A percentile compares a stretch with the other conserved stretches of the same genome.
These are phyloP conservation scores for Pyricularia sp. DNA, from an alignment of 2,329 filamentous ascomycete genomes.

Conservation along the genomic window DNA sequence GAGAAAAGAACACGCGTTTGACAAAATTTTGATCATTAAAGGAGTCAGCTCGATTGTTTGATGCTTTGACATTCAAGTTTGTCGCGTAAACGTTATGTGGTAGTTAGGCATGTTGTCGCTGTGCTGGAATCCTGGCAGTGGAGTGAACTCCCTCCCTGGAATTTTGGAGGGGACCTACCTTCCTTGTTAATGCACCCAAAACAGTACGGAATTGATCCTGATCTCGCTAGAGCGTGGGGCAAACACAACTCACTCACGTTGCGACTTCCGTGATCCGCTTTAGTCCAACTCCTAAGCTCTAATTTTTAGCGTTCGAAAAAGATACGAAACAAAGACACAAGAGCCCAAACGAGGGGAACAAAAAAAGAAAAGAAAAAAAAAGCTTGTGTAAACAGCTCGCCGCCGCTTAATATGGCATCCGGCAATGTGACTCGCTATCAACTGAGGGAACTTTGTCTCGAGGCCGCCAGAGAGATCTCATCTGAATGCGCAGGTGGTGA, in stretches of 20 bases:
- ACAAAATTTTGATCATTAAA: background rate
- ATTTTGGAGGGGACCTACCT: background rate
- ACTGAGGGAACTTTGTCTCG: constrained; percentile 7
- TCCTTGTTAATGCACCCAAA: background rate
- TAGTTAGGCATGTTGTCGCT: too few relatives aligned
- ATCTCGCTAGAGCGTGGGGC: background rate
- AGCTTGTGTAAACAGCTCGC: background rate
- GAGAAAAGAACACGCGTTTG: background rate
- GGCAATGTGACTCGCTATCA: background rate
- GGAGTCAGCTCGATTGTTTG: background rate
- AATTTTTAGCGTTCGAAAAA: background rate
- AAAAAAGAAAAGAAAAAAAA: too few relatives aligned
- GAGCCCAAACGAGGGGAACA: background rate
- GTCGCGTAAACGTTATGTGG: too few relatives aligned
- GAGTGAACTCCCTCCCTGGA: background rate
- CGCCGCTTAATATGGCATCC: background rate
- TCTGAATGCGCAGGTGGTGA: constrained; percentile 2
- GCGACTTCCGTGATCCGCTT: background rate
- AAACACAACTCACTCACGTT: background rate
- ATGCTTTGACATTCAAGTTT: background rate
- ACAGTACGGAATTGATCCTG: background rate
- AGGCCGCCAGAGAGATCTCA: constrained; percentile 7
- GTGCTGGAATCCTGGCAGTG: too few relatives aligned
- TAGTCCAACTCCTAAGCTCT: background rate
- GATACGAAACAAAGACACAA: background rate